Percentiles rank a stretch among this genome's conserved stretches.
These are phyloP conservation scores for Pseudopediastrum boryanum DNA, from an alignment of 139 green algal species.

Conservation along the genomic window DNA sequence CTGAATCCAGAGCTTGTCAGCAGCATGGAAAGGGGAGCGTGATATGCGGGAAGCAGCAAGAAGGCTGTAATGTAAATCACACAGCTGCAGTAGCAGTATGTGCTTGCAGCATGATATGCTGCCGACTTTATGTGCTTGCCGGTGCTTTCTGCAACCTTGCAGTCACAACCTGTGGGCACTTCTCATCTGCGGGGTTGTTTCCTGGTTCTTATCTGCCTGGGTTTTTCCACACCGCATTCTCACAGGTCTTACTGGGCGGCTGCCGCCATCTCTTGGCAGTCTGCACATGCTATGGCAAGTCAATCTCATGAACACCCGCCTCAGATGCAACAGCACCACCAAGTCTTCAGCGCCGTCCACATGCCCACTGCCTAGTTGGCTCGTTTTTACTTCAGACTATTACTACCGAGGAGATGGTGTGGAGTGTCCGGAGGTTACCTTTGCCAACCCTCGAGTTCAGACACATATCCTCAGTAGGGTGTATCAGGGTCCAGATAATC, in stretches of 20 bases:
- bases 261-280: background rate
- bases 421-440: constrained; percentile 20
- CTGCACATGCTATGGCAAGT: background rate
- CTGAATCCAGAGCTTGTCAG: too few relatives aligned
- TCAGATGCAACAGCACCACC: background rate
- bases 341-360: background rate
- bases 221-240: background rate
- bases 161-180: too few relatives aligned
- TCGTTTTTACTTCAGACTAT: background rate
- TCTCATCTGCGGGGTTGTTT: too few relatives aligned
- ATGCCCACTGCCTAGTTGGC: constrained; percentile 31
- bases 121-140: too few relatives aligned
- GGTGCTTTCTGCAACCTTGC: too few relatives aligned
- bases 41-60: too few relatives aligned
- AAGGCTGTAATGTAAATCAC: too few relatives aligned
- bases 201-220: too few relatives aligned
- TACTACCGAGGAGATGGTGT: constrained; percentile 9
- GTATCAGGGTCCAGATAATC: background rate
- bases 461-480: constrained; percentile 2
- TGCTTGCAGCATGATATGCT: too few relatives aligned
- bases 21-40: too few relatives aligned
- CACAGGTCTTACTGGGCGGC: background rate
- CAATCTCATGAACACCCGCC: background rate
- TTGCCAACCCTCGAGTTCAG: background rate
- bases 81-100: too few relatives aligned